Evolutionary conservation across 768 basidiomycete species (phyloP).

Genomic region (Suillus plorans): DNA sequence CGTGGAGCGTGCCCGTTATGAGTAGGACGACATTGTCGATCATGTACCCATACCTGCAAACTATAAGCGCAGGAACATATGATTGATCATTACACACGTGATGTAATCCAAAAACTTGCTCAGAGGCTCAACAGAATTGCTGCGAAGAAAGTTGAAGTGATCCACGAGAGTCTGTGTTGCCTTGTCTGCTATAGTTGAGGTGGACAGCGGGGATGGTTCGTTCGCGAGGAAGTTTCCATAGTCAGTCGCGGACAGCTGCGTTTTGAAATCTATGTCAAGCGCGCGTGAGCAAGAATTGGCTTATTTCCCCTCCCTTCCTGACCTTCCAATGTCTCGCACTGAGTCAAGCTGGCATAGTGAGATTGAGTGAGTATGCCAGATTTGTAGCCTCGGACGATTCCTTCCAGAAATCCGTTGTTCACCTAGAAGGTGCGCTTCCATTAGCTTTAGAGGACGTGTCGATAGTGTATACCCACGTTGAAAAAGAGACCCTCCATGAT

Average conservation of each 20-base stretch:
- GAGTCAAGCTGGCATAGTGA: constrained; percentile 91
- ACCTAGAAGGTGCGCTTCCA: constrained; percentile 47
- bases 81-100: constrained; percentile 61
- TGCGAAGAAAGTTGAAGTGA: constrained; percentile 93
- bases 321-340: constrained; percentile 97
- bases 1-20: constrained; percentile 96
- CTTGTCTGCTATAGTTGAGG: constrained; percentile 94
- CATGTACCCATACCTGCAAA: constrained; percentile 92
- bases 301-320: not conserved
- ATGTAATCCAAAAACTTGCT: constrained; percentile 96
- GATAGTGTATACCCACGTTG: constrained; percentile 55
- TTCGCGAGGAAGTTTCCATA: constrained; percentile 98
- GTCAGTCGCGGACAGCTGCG: constrained; percentile 94
- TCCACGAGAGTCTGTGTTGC: constrained; percentile 94
- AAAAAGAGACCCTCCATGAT: constrained; percentile 86
- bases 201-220: constrained; percentile 90
- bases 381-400: constrained; percentile 89
- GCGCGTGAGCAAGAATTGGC: constrained; percentile 6
- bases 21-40: constrained; percentile 98
- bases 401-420: constrained; percentile 75
- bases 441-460: constrained; percentile 3
- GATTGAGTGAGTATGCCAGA: constrained; percentile 84
- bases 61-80: constrained; percentile 6
- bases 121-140: constrained; percentile 88
- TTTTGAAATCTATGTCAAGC: constrained; percentile 75